Conservation (phyloP, 2,329 filamentous ascomycete species). For the Lachnellula cervina region DNA sequence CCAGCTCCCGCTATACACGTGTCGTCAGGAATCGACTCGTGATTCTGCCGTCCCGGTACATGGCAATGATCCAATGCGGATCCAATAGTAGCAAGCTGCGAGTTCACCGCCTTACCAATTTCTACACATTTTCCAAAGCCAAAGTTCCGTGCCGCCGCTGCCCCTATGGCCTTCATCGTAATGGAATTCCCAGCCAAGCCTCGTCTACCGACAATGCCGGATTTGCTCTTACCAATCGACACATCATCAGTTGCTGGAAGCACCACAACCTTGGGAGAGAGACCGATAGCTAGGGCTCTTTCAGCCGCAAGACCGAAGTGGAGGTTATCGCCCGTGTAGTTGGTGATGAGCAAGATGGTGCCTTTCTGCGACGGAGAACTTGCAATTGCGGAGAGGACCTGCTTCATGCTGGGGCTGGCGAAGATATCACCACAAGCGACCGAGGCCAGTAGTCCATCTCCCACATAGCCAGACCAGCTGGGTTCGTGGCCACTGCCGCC, state of each 20-base stretch:
- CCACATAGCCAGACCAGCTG: slow-evolving; percentile 61
- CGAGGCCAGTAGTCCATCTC: slow-evolving; percentile 55
- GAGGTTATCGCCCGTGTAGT: slow-evolving; percentile 44
- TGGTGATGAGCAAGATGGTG: slow-evolving; percentile 57
- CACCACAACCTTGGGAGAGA: slow-evolving; percentile 41
- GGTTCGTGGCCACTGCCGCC: slow-evolving; percentile 34
- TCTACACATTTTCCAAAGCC: slow-evolving; percentile 23
- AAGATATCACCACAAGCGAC: slow-evolving; percentile 60
- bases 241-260: slow-evolving; percentile 63
- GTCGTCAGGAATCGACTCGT: slow-evolving; percentile 42
- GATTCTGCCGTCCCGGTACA: slow-evolving; percentile 45
- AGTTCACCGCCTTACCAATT: slow-evolving; percentile 27
- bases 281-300: slow-evolving; percentile 39
- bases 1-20: slow-evolving; percentile 62
- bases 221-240: slow-evolving; percentile 53
- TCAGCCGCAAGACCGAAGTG: slow-evolving; percentile 40
- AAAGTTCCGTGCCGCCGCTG: slow-evolving; percentile 20
- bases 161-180: slow-evolving; percentile 36
- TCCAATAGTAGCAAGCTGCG: slow-evolving; percentile 43
- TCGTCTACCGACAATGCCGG: slow-evolving; percentile 52
- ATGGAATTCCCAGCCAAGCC: slow-evolving; percentile 59
- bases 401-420: slow-evolving; percentile 57
- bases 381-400: slow-evolving; percentile 56
- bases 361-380: slow-evolving; percentile 50
- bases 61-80: slow-evolving; percentile 49